These are phyloP conservation scores for Pythium coloratum DNA, from an alignment of 352 stramenopile species.

Conservation along the genomic window DNA sequence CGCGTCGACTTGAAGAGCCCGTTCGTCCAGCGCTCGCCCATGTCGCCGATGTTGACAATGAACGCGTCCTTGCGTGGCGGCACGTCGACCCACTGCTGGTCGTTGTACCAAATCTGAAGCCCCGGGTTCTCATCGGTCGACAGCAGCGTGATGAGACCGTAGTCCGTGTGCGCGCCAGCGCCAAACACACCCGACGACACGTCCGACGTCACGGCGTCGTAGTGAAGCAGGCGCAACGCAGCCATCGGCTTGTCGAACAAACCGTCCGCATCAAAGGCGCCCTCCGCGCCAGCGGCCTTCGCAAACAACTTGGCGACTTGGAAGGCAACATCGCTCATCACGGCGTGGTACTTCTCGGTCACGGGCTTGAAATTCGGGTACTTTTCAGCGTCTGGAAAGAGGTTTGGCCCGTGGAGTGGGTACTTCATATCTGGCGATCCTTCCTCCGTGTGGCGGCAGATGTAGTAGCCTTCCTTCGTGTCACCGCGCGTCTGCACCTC, in stretches of 20 bases:
- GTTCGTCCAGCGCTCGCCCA: slow-evolving; percentile 78
- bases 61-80: slow-evolving; percentile 54
- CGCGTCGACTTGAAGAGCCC: slow-evolving; percentile 61
- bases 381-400: slow-evolving; percentile 47
- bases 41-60: slow-evolving; percentile 76
- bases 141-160: slow-evolving; percentile 67
- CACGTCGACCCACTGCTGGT: slow-evolving; percentile 60
- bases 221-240: slow-evolving; percentile 76
- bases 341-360: slow-evolving; percentile 51
- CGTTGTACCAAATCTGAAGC: slow-evolving; percentile 54
- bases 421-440: slow-evolving; percentile 58
- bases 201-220: slow-evolving; percentile 66
- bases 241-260: slow-evolving; percentile 84
- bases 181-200: slow-evolving; percentile 62
- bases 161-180: slow-evolving; percentile 75
- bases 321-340: slow-evolving; percentile 54
- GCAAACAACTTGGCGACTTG: slow-evolving; percentile 59
- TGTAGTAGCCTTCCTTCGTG: slow-evolving; percentile 80
- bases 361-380: slow-evolving; percentile 52
- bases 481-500: slow-evolving; percentile 54
- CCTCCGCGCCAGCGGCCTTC: slow-evolving; percentile 46
- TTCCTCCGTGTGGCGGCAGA: slow-evolving; percentile 60
- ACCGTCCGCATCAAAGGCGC: slow-evolving; percentile 45
- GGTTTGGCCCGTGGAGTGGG: slow-evolving; percentile 62
- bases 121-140: slow-evolving; percentile 60